Base-by-base conservation (phyloP, 495 filamentous ascomycete genomes). In the Trichoderma parareesei region DNA sequence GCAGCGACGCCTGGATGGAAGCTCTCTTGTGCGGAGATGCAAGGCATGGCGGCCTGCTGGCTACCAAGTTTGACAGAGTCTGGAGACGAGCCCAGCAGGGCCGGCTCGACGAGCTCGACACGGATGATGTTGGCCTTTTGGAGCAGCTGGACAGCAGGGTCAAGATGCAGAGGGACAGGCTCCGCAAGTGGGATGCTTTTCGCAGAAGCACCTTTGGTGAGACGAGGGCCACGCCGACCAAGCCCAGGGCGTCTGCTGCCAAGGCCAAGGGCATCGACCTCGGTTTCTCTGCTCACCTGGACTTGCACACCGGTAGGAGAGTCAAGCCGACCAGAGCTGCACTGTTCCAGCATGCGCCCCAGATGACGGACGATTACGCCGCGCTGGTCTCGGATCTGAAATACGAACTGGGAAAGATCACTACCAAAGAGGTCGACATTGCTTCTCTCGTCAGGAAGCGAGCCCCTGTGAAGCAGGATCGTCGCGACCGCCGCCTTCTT, bases 151-250 rank as follows among this genome's bases (percentile, higher is more conserved):
- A 90, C 48, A 71, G 72, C 41, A 78, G 88, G 38, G 80, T 91
- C 1, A 71, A 78, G 55, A 73, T 80, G 5, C 89, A 94, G 69
- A 82, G 81, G 43, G 77, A 76, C 60, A 82, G 91, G 38, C 69
- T 97, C 44, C 77, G 81, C 63, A 84, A 79, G 71, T 95, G 91
- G 92, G 81, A 87, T 68, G 79, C 80, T n/a, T 91, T 89, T 67
- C 83, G 84, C 37, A 79, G 69, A 70, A 75, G 62, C 43, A 81
- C 81, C 66, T 78, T 81, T 66, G 73, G 75, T 9, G 69, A 71
- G 63, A 38, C 68, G 37, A 77, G 72, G 18, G 63, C 64, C 9
- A 67, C 59, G 5, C 44, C 69, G 59, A 14, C 68, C 11, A 65
- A 67, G 38, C 53, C 53, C 53, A 57, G 53, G 6, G 37, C 53